Evolutionary conservation across 805 yeast species (phyloP).

Genomic region (Lipomyces sp.): DNA sequence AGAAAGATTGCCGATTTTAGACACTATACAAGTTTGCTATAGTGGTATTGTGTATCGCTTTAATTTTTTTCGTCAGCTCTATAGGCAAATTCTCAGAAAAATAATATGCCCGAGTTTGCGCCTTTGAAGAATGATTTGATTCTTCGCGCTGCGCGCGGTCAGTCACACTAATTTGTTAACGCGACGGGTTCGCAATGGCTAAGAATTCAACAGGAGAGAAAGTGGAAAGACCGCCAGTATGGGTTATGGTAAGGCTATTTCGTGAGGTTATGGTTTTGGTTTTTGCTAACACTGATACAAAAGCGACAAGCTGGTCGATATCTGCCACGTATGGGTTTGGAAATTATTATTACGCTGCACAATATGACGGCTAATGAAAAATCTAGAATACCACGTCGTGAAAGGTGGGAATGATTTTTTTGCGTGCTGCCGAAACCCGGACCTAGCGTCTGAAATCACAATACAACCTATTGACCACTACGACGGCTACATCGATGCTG

Average conservation of each 20-base stretch:
- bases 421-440: conserved; percentile 94
- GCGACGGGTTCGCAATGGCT: not conserved
- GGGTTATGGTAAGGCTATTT: conserved; percentile 77
- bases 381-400: conserved; percentile 83
- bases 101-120: conserved; percentile 57
- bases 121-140: conserved; percentile 86
- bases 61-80: not conserved
- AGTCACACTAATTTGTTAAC: conserved; percentile 1
- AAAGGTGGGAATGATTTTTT: conserved; percentile 88
- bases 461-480: conserved; percentile 93
- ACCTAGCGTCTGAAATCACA: conserved; percentile 89
- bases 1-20: too few species aligned
- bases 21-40: too few species aligned
- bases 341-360: not conserved
- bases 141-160: conserved; percentile 84
- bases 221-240: conserved; percentile 96
- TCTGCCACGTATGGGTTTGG: conserved; percentile 47
- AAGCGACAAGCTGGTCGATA: conserved; percentile 95
- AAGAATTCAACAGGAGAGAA: conserved; percentile 54
- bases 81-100: not conserved
- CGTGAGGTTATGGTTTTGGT: not conserved
- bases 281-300: conserved; percentile 17
- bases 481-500: conserved; percentile 91
- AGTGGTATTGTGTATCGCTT: not conserved
- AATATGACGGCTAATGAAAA: conserved; percentile 42